Evolutionary conservation across 768 basidiomycete genomes (phyloP), one percentile per base, ranked within the genome.

Genomic region (Naganishia vishniacii): DNA sequence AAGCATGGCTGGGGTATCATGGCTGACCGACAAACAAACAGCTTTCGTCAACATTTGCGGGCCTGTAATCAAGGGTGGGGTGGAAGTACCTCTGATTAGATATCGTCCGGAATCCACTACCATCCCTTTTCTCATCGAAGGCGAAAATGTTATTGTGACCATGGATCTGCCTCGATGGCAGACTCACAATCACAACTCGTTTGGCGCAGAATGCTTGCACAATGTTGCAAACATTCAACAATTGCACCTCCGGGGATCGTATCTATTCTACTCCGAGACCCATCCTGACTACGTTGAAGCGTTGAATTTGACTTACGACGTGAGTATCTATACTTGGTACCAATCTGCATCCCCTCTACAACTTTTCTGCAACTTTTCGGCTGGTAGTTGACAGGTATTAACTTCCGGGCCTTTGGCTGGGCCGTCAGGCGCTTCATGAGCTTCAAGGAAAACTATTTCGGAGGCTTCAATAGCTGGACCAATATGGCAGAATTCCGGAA

Each of bases 371-470:
- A n/a, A n/a, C n/a, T n/a, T n/a, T n/a, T n/a, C n/a, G n/a, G n/a
- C n/a, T n/a, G n/a, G 29, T 66, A 89, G 88, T 71, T 79, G 0
- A 71, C 77, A 7, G 81, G 84, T 34, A 72, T 85, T 34, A 78
- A 83, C 9, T 87, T 86, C 78, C 88, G 87, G 73, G 80, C 81
- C 1, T 78, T 91, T 59, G 93, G 91, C 25, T 95, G 93, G 93
- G 85, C 85, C 1, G 83, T 93, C 65, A 85, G 92, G 40, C 86
- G 91, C 72, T 82, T 94, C 68, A 88, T 98, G 85, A 84, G 87
- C 42, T 72, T 95, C 64, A 85, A 88, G 59, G 91, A 94, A 71
- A 97, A 97, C 77, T 98, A 98, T 77, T 85, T 97, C 53, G 94
- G 94, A 12, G 82, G 84, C 4, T 98, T 95, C 77, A 95, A 91